Evolutionary conservation across 192 early-diverging fungal species (phyloP).

Genomic region (Coemansia sp.): DNA sequence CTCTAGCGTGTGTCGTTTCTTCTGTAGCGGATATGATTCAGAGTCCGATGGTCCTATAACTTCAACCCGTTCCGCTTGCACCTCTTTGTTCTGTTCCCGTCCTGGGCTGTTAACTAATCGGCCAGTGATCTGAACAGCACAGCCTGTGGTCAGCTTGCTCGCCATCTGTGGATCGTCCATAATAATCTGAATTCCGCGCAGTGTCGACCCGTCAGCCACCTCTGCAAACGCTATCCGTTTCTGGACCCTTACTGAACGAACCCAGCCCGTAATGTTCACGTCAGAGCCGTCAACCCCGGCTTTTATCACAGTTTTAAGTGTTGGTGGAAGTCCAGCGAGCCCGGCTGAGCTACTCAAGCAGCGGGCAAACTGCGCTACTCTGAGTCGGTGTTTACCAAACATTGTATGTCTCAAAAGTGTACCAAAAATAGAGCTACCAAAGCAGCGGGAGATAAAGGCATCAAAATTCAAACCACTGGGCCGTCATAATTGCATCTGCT

Average conservation of each 20-base stretch:
- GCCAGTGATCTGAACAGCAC: conserved; percentile 72
- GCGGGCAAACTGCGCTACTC: neutral
- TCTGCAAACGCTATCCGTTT: conserved; percentile 76
- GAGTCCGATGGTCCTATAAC: conserved; percentile 38
- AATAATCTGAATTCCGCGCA: conserved; percentile 70
- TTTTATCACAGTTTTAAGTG: conserved; percentile 24
- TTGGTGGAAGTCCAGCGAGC: conserved; percentile 21
- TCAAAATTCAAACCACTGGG: too few relatives aligned
- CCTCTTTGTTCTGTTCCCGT: conserved; percentile 69
- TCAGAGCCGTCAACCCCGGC: conserved; percentile 15
- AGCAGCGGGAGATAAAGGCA: neutral
- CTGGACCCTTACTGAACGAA: conserved; percentile 77
- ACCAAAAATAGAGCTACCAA: neutral
- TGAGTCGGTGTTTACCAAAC: neutral
- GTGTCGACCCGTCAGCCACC: conserved; percentile 74
- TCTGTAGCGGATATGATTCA: conserved; percentile 83
- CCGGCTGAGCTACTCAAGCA: neutral
- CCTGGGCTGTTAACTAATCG: conserved; percentile 65
- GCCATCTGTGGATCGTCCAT: conserved; percentile 42
- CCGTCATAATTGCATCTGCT: neutral
- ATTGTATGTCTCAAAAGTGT: conserved; percentile 2
- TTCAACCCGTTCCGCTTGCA: conserved; percentile 55
- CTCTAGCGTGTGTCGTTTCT: conserved; percentile 74
- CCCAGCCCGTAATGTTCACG: conserved; percentile 64
- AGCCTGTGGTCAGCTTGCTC: conserved; percentile 63